These are phyloP conservation scores for Plasmodium reichenowi DNA, from an alignment of 169 alveolate genomes.

Conservation along the genomic window DNA sequence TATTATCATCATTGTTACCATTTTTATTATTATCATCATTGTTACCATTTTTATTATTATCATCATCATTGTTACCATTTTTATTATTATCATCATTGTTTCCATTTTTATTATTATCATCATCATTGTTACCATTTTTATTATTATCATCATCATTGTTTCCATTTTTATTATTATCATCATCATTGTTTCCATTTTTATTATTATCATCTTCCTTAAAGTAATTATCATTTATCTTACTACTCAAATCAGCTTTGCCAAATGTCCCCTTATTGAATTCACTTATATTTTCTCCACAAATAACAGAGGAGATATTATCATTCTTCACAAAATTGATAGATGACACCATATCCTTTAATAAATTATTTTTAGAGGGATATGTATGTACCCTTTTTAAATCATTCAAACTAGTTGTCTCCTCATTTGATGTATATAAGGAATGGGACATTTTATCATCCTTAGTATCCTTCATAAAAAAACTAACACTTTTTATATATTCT, in stretches of 20 bases:
- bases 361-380: neutral
- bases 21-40: neutral
- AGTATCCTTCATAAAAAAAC: neutral
- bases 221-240: neutral
- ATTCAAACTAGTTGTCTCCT: neutral
- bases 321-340: neutral
- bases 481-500: neutral
- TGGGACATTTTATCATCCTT: neutral
- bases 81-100: neutral
- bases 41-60: neutral
- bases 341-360: conserved; percentile 8
- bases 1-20: neutral
- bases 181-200: neutral
- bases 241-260: neutral
- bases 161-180: neutral
- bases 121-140: neutral
- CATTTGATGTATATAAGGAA: neutral
- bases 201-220: neutral
- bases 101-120: neutral
- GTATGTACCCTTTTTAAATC: neutral
- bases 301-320: neutral
- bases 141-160: neutral
- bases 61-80: neutral
- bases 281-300: neutral
- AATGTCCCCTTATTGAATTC: neutral